Conservation (phyloP, 768 basidiomycete genomes). For the Suillus tomentosus region DNA sequence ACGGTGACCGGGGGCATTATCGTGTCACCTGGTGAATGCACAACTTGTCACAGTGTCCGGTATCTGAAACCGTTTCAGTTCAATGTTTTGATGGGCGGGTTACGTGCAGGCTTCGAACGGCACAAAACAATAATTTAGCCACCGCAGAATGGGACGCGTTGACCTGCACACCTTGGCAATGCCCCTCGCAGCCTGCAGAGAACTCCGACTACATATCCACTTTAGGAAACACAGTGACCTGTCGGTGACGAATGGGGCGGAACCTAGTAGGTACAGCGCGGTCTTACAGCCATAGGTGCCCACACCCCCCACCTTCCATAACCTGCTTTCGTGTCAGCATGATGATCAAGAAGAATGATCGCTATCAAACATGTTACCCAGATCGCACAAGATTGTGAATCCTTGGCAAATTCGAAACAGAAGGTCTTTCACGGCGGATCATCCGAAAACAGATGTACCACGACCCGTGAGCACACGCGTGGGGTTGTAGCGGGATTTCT, state of each 20-base stretch:
- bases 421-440: background rate
- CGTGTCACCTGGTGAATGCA: background rate
- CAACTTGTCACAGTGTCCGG: background rate
- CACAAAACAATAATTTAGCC: background rate
- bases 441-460: background rate
- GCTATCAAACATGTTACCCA: background rate
- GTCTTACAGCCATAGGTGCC: background rate
- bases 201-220: background rate
- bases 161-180: background rate
- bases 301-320: background rate
- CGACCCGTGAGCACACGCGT: background rate
- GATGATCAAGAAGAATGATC: background rate
- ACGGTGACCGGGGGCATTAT: constrained; percentile 3
- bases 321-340: background rate
- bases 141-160: background rate
- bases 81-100: background rate
- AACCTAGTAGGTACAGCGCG: no score
- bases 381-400: background rate
- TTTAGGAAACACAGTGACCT: background rate
- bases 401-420: constrained; percentile 5
- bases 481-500: background rate
- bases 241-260: background rate
- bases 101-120: background rate
- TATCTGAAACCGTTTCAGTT: background rate
- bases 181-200: background rate